Conservation (phyloP, 306 rosid genomes). For the Biancaea sappan region DNA sequence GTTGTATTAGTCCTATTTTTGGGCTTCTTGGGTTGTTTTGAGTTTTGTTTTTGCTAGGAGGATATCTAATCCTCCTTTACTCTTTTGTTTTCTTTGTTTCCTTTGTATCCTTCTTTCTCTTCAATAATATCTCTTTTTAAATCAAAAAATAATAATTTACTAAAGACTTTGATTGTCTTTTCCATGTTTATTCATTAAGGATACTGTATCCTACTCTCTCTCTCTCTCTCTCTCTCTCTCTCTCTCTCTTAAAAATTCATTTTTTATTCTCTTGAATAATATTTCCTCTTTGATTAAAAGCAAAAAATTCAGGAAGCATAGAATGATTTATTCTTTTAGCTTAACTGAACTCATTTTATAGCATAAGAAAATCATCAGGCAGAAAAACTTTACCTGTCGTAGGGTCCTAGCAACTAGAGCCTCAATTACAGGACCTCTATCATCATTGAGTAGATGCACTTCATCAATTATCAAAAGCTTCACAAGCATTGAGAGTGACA, state of each 20-base stretch:
- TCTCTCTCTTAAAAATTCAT: neutral
- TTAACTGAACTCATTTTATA: constrained; percentile 9
- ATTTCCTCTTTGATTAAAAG: neutral
- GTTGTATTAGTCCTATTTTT: too few relatives aligned
- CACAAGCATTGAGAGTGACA: constrained; percentile 94
- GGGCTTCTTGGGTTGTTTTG: too few relatives aligned
- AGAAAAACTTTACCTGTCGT: constrained; percentile 70
- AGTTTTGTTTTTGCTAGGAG: too few relatives aligned
- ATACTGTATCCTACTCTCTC: neutral
- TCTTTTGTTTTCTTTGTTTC: too few relatives aligned
- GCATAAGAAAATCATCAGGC: constrained; percentile 23
- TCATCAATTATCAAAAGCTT: constrained; percentile 95
- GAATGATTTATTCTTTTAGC: constrained; percentile 8
- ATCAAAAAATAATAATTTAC: too few relatives aligned
- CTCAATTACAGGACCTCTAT: constrained; percentile 98
- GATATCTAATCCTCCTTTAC: too few relatives aligned
- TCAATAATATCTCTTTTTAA: too few relatives aligned
- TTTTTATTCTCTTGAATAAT: neutral
- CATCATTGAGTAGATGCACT: constrained; percentile 96
- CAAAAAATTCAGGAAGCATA: neutral
- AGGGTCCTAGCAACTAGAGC: constrained; percentile 96
- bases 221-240: neutral
- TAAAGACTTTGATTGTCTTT: constrained; percentile 3
- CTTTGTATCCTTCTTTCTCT: too few relatives aligned
- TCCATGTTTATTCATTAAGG: constrained; percentile 1